These are phyloP conservation scores for Ceriops zippeliana DNA, from an alignment of 345 rosid species.

Conservation along the genomic window DNA sequence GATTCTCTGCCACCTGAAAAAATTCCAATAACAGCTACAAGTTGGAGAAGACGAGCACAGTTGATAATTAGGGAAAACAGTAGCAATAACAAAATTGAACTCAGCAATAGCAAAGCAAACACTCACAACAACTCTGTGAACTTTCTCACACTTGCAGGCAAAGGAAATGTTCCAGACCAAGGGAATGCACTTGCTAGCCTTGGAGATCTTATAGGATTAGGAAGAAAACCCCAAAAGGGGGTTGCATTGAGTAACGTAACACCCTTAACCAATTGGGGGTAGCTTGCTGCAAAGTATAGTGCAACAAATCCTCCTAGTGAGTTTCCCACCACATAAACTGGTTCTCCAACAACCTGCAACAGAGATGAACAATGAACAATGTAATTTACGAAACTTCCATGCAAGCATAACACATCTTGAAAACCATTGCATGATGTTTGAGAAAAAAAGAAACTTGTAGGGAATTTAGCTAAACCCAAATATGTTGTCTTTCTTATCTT, in stretches of 20 bases:
- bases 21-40: not conserved
- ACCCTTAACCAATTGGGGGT: constrained; percentile 86
- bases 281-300: constrained; percentile 73
- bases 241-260: constrained; percentile 89
- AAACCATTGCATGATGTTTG: too few species aligned
- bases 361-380: constrained; percentile 11
- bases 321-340: constrained; percentile 84
- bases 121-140: constrained; percentile 72
- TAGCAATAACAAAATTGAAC: not conserved
- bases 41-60: not conserved
- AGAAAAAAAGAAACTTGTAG: too few species aligned
- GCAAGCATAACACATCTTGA: not conserved
- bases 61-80: not conserved
- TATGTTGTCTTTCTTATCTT: not conserved
- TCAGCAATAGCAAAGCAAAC: constrained; percentile 1
- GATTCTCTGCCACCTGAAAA: constrained; percentile 81
- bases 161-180: constrained; percentile 91
- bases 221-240: constrained; percentile 97
- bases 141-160: constrained; percentile 74
- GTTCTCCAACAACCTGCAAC: constrained; percentile 79
- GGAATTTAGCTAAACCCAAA: too few species aligned
- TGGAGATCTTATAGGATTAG: constrained; percentile 78
- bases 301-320: constrained; percentile 93
- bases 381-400: not conserved
- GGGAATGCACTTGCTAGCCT: constrained; percentile 63